phyloP scores from a whole-genome alignment of 108 stramenopile genomes.

The Epipyxis sp. region DNA sequence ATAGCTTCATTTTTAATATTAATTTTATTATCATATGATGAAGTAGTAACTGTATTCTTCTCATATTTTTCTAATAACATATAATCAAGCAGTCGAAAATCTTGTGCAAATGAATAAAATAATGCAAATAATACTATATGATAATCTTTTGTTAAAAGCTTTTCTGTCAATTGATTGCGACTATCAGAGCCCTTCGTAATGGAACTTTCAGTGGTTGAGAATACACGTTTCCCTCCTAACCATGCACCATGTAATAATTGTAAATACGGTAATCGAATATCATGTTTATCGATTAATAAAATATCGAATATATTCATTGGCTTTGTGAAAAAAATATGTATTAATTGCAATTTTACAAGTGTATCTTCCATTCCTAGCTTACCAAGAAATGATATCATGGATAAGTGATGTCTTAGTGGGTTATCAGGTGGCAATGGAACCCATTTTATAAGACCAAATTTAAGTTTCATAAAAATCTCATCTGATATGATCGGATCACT shows the following conservation, averaged over 20 bases:
- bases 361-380: neutral
- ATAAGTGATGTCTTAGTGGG: neutral
- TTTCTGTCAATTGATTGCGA: too few species aligned
- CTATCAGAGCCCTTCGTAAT: too few species aligned
- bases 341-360: neutral
- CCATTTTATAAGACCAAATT: neutral
- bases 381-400: neutral
- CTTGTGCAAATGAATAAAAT: neutral
- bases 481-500: neutral
- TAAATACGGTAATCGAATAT: neutral
- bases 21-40: too few species aligned
- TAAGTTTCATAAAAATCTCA: neutral
- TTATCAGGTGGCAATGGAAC: neutral
- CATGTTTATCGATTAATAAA: neutral
- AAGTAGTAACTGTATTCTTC: too few species aligned
- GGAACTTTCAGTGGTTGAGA: neutral
- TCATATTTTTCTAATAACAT: too few species aligned
- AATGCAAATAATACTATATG: neutral
- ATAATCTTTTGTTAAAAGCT: neutral
- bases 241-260: neutral
- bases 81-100: neutral
- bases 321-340: neutral
- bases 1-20: too few species aligned
- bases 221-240: neutral
- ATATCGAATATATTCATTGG: neutral